These are phyloP conservation scores for Eutrema yunnanense DNA, from an alignment of 345 rosid genomes.

Conservation along the genomic window DNA sequence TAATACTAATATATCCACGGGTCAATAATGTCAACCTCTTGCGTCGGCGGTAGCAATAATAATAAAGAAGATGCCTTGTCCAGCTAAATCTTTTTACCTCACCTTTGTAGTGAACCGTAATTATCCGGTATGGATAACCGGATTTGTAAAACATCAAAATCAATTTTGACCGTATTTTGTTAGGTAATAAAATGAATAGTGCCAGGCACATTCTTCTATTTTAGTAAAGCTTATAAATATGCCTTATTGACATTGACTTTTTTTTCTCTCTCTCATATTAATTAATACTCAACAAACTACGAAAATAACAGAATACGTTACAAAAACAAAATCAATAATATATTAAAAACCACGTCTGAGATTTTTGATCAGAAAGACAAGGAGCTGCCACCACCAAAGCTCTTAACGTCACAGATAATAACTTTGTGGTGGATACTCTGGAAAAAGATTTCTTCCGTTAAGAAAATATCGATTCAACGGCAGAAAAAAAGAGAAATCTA, in stretches of 20 bases:
- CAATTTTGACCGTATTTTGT: not conserved
- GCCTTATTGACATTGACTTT: constrained; percentile 13
- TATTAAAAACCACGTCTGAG: constrained; percentile 10
- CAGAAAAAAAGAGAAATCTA: not conserved
- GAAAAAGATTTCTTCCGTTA: not conserved
- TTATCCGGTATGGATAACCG: not conserved
- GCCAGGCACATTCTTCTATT: constrained; percentile 14
- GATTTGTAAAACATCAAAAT: not conserved
- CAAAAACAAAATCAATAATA: not conserved
- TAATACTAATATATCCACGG: too few relatives aligned
- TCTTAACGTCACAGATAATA: not conserved
- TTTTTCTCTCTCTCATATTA: not conserved
- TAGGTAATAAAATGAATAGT: not conserved
- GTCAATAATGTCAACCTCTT: too few relatives aligned
- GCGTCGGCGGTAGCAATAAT: too few relatives aligned
- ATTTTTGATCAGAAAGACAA: constrained; percentile 6
- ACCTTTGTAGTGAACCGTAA: not conserved
- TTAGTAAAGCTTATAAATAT: not conserved
- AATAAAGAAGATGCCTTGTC: too few relatives aligned
- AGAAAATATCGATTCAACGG: not conserved
- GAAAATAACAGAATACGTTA: not conserved
- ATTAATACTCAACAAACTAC: not conserved
- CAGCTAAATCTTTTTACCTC: too few relatives aligned
- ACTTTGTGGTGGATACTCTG: not conserved
- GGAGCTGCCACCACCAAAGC: constrained; percentile 15